phyloP scores from a whole-genome alignment of 176 grass and related monocot genomes.

The Luzula sylvatica region DNA sequence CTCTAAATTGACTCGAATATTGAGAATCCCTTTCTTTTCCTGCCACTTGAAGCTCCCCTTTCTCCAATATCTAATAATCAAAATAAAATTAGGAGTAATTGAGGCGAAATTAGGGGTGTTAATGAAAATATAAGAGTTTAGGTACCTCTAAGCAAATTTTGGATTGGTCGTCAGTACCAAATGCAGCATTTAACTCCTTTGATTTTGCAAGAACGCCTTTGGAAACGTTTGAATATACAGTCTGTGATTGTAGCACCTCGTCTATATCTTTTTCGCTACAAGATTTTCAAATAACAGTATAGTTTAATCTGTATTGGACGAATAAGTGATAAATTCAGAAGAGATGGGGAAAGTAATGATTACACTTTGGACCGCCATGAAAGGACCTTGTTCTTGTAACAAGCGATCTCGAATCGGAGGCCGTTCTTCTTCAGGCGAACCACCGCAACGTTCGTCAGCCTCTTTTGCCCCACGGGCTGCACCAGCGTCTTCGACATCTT shows the following conservation, averaged over 20 bases:
- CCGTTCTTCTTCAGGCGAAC: conserved; percentile 72
- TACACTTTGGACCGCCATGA: conserved; percentile 68
- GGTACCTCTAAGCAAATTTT: conserved; percentile 67
- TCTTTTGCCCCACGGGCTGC: conserved; percentile 78
- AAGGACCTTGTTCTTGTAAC: conserved; percentile 90
- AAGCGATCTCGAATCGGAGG: conserved; percentile 73
- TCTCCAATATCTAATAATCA: conserved; percentile 53
- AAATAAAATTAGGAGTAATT: not conserved
- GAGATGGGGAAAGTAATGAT: not conserved
- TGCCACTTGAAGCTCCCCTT: conserved; percentile 95
- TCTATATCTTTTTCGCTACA: conserved; percentile 70
- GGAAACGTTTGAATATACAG: conserved; percentile 71
- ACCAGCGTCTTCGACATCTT: conserved; percentile 49
- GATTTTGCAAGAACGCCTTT: conserved; percentile 82
- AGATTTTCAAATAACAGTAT: not conserved
- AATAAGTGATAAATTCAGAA: not conserved
- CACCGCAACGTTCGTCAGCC: conserved; percentile 75
- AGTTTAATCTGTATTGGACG: not conserved
- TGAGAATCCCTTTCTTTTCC: conserved; percentile 92
- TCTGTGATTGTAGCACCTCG: conserved; percentile 79
- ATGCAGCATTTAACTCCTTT: conserved; percentile 62
- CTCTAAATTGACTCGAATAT: conserved; percentile 68
- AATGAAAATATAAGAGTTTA: not conserved
- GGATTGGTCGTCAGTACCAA: conserved; percentile 63
- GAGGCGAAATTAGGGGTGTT: not conserved